Conservation (phyloP, 2,329 filamentous ascomycete species). For the Aspergillus chevalieri region DNA sequence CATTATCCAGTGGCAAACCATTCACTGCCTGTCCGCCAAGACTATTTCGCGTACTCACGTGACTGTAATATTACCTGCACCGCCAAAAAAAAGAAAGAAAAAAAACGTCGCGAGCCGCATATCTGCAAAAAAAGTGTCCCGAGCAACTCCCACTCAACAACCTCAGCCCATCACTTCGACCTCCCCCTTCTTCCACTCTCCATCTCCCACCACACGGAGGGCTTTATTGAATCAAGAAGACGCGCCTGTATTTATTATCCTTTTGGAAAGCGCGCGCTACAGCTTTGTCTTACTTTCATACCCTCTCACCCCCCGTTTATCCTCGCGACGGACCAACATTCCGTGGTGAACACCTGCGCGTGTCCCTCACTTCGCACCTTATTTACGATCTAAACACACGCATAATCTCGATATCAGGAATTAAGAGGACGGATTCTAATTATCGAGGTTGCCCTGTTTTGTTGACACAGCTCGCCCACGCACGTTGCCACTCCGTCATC, state of each 20-base stretch:
- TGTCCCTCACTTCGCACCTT: background rate
- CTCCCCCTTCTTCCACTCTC: background rate
- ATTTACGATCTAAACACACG: background rate
- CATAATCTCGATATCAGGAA: background rate
- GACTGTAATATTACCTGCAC: background rate
- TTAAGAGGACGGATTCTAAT: background rate
- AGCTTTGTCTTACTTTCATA: background rate
- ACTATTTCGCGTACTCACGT: background rate
- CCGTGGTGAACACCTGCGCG: background rate
- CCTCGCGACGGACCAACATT: background rate
- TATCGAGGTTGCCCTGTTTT: background rate
- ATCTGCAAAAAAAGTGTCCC: background rate
- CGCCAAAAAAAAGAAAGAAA: background rate
- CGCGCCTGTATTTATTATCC: background rate
- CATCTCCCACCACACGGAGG: background rate
- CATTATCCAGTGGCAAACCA: background rate
- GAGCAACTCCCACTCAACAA: background rate
- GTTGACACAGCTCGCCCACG: background rate
- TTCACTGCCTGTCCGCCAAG: background rate
- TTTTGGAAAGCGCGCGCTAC: background rate
- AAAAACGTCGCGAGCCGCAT: conserved; percentile 1
- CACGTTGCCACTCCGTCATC: background rate
- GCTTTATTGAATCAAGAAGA: background rate
- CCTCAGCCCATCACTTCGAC: background rate
- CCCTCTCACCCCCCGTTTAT: background rate